These are phyloP conservation scores for Turnera subulata DNA, from an alignment of 345 rosid genomes.

Conservation along the genomic window DNA sequence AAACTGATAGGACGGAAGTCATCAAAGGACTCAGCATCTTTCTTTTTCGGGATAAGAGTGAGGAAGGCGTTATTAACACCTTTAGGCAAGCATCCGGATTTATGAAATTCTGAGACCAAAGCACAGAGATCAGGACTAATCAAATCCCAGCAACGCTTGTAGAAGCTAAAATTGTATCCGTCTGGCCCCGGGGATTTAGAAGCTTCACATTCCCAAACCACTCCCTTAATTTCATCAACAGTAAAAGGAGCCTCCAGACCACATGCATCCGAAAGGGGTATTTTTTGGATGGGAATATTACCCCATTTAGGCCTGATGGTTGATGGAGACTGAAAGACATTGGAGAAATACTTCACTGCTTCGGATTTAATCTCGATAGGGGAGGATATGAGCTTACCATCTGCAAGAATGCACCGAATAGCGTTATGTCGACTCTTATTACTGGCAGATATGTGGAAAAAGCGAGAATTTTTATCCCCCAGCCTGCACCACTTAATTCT, in stretches of 20 bases:
- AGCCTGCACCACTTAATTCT: neutral
- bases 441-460: neutral
- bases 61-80: no score
- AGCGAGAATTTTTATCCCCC: neutral
- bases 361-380: neutral
- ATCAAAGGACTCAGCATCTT: neutral
- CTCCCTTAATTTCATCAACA: neutral
- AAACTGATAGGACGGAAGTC: neutral
- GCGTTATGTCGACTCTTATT: neutral
- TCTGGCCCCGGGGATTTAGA: neutral
- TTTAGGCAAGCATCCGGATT: neutral
- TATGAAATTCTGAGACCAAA: neutral
- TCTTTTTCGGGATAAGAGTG: neutral
- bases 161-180: neutral
- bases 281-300: no score
- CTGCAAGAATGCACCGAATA: neutral
- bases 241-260: neutral
- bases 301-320: no score
- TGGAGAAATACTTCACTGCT: neutral
- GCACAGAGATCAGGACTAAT: neutral
- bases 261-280: neutral
- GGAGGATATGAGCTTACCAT: neutral
- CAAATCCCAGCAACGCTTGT: no score
- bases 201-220: neutral
- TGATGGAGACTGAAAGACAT: neutral